phyloP scores from a whole-genome alignment of 1,284 basidiomycete species.

The Porphyrellus sp. region DNA sequence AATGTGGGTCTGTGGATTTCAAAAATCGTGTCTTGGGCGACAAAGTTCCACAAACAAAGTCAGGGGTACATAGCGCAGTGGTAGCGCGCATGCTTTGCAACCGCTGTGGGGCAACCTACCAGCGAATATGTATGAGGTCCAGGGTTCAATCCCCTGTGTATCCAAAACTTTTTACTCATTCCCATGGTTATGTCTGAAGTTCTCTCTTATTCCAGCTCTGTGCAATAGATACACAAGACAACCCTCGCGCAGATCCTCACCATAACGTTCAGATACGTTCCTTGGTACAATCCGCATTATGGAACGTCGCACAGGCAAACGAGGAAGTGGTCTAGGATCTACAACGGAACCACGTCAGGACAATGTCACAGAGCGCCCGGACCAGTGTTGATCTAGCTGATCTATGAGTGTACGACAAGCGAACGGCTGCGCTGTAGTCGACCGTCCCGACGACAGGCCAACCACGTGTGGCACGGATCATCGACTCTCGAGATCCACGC shows the following conservation, averaged over 20 bases:
- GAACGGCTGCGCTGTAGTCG: not conserved
- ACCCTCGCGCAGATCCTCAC: too few species aligned
- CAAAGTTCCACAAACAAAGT: not conserved
- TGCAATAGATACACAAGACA: too few species aligned
- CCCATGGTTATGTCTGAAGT: too few species aligned
- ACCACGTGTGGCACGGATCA: constrained; percentile 2
- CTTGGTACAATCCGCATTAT: too few species aligned
- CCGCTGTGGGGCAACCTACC: not conserved
- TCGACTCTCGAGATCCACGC: constrained; percentile 2
- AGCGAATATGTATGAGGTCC: constrained; percentile 33
- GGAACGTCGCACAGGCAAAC: too few species aligned
- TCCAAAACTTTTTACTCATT: constrained; percentile 20
- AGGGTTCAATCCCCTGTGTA: constrained; percentile 38
- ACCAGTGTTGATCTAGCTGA: constrained; percentile 6
- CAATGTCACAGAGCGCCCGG: too few species aligned
- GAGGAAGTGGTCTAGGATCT: too few species aligned
- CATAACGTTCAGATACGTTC: too few species aligned
- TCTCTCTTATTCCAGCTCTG: too few species aligned
- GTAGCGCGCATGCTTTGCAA: constrained; percentile 38
- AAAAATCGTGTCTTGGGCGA: too few species aligned
- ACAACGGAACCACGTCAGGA: too few species aligned
- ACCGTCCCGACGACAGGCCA: not conserved
- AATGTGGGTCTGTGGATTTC: too few species aligned
- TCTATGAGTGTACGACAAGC: constrained; percentile 15
- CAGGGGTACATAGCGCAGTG: constrained; percentile 35